A percentile compares a stretch with the other conserved stretches of the same genome.
Evolutionary conservation across 2,329 filamentous ascomycete species (phyloP).

Genomic region (Hymenoscyphus fructigenus): DNA sequence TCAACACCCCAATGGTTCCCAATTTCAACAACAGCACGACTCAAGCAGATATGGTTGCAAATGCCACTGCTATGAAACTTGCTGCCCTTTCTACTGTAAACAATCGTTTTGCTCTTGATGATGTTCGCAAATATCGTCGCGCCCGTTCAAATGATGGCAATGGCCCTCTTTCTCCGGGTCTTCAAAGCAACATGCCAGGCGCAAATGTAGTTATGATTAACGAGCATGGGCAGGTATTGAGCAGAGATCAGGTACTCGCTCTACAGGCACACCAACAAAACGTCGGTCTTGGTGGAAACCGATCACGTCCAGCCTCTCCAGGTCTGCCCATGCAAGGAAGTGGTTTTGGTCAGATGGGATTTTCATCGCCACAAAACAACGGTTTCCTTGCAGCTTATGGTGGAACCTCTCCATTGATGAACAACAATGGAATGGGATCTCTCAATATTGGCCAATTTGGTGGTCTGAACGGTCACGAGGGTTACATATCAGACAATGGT

Average conservation of each 20-base stretch:
- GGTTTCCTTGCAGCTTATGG: conserved; percentile 92
- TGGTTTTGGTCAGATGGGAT: conserved; percentile 63
- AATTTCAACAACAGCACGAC: conserved; percentile 66
- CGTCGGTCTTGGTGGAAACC: conserved; percentile 60
- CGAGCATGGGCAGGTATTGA: conserved; percentile 84
- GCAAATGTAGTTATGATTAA: conserved; percentile 92
- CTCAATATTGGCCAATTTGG: conserved; percentile 69
- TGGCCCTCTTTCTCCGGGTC: conserved; percentile 63
- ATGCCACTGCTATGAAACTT: conserved; percentile 98
- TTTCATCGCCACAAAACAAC: conserved; percentile 89
- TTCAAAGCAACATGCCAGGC: conserved; percentile 63
- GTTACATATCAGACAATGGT: conserved; percentile 90
- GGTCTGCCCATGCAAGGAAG: conserved; percentile 78
- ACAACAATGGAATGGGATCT: conserved; percentile 67
- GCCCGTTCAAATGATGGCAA: conserved; percentile 77
- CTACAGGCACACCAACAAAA: conserved; percentile 65
- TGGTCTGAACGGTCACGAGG: conserved; percentile 69
- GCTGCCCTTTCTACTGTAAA: conserved; percentile 96
- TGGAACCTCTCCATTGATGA: conserved; percentile 66
- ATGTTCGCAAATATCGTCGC: conserved; percentile 93
- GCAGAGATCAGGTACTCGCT: conserved; percentile 78
- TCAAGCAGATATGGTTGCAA: conserved; percentile 97
- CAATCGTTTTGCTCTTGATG: conserved; percentile 94
- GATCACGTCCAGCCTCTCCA: conserved; percentile 87
- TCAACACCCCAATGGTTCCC: conserved; percentile 93